These are phyloP conservation scores for Millerozyma miso DNA, from an alignment of 805 yeast genomes.

Conservation along the genomic window DNA sequence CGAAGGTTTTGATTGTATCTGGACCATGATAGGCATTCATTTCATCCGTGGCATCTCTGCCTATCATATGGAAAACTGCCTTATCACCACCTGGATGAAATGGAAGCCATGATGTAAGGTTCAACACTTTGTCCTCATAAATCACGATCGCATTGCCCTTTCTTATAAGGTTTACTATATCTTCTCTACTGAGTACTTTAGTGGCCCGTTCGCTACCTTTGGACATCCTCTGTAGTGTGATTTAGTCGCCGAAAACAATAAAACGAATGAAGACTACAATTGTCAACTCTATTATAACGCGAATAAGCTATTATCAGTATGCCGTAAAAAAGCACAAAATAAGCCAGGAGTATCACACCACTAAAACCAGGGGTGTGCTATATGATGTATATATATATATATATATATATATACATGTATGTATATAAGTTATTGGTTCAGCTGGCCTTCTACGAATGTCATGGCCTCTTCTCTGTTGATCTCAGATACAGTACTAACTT, in stretches of 20 bases:
- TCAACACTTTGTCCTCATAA: slow-evolving; percentile 55
- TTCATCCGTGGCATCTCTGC: slow-evolving; percentile 88
- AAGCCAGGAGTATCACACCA: background rate
- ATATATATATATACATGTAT: too few relatives aligned
- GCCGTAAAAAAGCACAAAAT: background rate
- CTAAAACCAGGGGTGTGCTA: background rate
- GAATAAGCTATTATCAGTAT: background rate
- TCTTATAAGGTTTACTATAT: slow-evolving; percentile 58
- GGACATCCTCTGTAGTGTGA: slow-evolving; percentile 1
- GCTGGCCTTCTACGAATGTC: slow-evolving; percentile 75
- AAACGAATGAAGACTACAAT: background rate
- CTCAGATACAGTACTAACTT: slow-evolving; percentile 72
- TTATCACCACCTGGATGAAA: slow-evolving; percentile 88
- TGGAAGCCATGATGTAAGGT: slow-evolving; percentile 65
- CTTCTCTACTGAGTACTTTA: slow-evolving; percentile 17
- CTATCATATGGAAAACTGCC: slow-evolving; percentile 79
- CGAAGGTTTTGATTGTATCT: slow-evolving; percentile 49
- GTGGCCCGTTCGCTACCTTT: background rate
- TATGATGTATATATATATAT: too few relatives aligned
- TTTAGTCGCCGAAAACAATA: background rate
- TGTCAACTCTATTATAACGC: background rate
- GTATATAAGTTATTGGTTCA: slow-evolving; percentile 12
- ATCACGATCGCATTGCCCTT: slow-evolving; percentile 69
- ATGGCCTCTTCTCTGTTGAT: slow-evolving; percentile 72
- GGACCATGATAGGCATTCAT: slow-evolving; percentile 78